phyloP scores from a whole-genome alignment of 495 filamentous ascomycete genomes.

The Tricharina praecox region DNA sequence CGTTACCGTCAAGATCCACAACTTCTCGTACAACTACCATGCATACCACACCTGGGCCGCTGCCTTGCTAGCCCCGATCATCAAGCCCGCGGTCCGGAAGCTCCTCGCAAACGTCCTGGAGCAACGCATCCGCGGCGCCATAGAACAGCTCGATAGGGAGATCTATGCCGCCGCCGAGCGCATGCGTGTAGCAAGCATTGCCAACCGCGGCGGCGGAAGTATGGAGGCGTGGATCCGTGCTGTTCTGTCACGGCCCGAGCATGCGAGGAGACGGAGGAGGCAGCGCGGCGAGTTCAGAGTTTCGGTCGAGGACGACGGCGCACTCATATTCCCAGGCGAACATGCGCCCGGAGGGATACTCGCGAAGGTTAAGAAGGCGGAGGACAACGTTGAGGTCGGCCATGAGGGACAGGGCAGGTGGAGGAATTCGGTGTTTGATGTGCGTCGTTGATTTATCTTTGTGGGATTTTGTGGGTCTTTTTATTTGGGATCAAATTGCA shows the following conservation, averaged over 20 bases:
- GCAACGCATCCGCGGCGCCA: constrained; percentile 15
- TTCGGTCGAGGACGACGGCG: constrained; percentile 16
- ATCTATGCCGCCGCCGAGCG: constrained; percentile 16
- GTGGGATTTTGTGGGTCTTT: no score
- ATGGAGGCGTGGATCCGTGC: constrained; percentile 23
- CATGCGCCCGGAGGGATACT: constrained; percentile 16
- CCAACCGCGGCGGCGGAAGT: constrained; percentile 18
- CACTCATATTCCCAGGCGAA: constrained; percentile 20
- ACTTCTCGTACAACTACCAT: constrained; percentile 23
- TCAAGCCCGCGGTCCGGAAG: constrained; percentile 15
- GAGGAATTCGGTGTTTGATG: constrained; percentile 24
- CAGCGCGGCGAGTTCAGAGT: constrained; percentile 11
- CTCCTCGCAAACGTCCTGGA: constrained; percentile 17
- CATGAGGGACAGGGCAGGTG: constrained; percentile 11
- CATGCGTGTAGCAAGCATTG: constrained; percentile 24
- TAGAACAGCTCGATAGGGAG: constrained; percentile 20
- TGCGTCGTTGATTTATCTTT: no score
- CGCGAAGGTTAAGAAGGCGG: constrained; percentile 12
- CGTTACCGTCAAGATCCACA: constrained; percentile 20
- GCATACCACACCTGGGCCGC: constrained; percentile 26
- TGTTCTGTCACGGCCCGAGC: constrained; percentile 13
- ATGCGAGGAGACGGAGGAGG: constrained; percentile 1
- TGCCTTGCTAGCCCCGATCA: constrained; percentile 11
- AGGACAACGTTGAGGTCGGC: constrained; percentile 17
- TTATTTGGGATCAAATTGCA: no score